These are phyloP conservation scores for Monilinia laxa DNA, from an alignment of 2,329 filamentous ascomycete genomes.

Conservation along the genomic window DNA sequence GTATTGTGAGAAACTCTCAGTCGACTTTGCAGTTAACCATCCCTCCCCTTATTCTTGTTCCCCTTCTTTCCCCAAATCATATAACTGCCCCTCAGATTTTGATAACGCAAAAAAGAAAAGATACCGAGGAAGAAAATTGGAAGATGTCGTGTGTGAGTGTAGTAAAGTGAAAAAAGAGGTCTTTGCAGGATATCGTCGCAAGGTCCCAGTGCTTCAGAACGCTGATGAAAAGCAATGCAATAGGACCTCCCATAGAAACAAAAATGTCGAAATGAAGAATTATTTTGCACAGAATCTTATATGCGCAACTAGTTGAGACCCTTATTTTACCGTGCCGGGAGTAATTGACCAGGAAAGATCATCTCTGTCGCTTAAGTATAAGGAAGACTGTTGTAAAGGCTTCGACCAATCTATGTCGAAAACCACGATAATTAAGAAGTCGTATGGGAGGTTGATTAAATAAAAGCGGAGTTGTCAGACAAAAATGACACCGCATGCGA, in stretches of 20 bases:
- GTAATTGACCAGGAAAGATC: conserved; percentile 38
- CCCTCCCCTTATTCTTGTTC: conserved; percentile 26
- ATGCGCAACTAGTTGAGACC: conserved; percentile 34
- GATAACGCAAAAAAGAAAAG: conserved; percentile 30
- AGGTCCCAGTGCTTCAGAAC: conserved; percentile 38
- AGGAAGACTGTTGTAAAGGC: conserved; percentile 46
- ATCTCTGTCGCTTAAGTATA: conserved; percentile 40
- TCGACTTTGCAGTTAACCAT: conserved; percentile 29
- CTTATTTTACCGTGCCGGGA: conserved; percentile 30
- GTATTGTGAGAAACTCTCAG: conserved; percentile 30
- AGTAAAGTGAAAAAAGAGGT: conserved; percentile 36
- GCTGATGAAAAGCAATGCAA: conserved; percentile 42
- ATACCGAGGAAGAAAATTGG: conserved; percentile 32
- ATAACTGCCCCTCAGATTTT: conserved; percentile 37
- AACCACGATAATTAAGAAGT: conserved; percentile 45
- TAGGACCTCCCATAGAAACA: conserved; percentile 40
- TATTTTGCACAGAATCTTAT: conserved; percentile 46
- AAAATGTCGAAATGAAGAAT: conserved; percentile 43
- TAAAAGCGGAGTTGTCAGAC: conserved; percentile 38
- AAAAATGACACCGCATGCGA: conserved; percentile 20
- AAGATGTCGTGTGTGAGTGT: conserved; percentile 25
- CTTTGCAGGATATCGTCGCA: conserved; percentile 42
- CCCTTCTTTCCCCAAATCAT: conserved; percentile 2
- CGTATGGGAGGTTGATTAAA: conserved; percentile 42
- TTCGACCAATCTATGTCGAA: conserved; percentile 49